Conservation (phyloP, 495 filamentous ascomycete genomes). For the Aspergillus coremiiformis region DNA sequence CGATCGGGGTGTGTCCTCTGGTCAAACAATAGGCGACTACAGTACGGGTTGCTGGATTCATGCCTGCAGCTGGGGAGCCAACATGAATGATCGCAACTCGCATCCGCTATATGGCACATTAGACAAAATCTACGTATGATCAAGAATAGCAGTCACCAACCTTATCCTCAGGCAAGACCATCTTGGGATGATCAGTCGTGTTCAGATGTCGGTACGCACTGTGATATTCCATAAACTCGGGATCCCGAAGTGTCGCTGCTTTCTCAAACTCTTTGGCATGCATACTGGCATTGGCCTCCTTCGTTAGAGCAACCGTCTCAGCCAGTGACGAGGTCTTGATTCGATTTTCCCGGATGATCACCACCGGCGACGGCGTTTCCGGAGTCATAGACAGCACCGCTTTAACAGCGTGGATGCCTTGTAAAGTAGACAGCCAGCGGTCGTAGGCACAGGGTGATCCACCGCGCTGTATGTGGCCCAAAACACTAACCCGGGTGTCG, state of each 20-base stretch:
- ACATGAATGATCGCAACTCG: constrained; percentile 90
- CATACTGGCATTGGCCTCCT: constrained; percentile 73
- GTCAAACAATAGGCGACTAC: constrained; percentile 90
- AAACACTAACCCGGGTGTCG: constrained; percentile 86
- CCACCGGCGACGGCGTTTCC: constrained; percentile 82
- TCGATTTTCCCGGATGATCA: constrained; percentile 91
- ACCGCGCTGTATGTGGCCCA: constrained; percentile 90
- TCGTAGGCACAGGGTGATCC: constrained; percentile 87
- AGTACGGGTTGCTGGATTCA: constrained; percentile 91
- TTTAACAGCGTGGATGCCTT: constrained; percentile 90
- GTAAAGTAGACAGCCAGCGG: constrained; percentile 81
- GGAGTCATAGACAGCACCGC: constrained; percentile 84
- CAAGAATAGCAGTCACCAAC: constrained; percentile 28
- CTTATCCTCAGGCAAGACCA: constrained; percentile 61
- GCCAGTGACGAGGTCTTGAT: constrained; percentile 78
- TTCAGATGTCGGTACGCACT: constrained; percentile 82
- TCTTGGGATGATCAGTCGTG: constrained; percentile 49
- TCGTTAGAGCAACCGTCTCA: constrained; percentile 74
- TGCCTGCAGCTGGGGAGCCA: constrained; percentile 89
- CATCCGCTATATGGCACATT: constrained; percentile 55
- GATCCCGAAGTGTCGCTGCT: constrained; percentile 81
- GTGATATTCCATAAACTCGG: constrained; percentile 88
- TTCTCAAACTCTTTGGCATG: constrained; percentile 69
- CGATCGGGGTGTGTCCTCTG: constrained; percentile 78
- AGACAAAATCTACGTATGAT: not conserved